These are phyloP conservation scores for Kurtzmaniella natalensis DNA, from an alignment of 1,139 yeast species.

Conservation along the genomic window DNA sequence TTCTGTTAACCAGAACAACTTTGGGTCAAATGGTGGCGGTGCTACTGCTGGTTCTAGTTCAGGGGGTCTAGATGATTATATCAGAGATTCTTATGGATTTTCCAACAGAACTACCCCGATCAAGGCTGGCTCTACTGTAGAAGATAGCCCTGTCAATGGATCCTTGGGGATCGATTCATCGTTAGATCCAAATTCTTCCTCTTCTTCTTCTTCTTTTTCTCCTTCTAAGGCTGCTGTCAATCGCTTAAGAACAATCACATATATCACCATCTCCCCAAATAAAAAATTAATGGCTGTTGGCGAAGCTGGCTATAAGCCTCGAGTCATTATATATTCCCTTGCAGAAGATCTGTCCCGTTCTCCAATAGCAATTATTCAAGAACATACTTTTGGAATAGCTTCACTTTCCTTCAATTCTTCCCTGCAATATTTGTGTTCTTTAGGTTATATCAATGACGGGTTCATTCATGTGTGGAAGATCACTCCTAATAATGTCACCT, in stretches of 20 bases:
- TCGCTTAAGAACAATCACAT: conserved; percentile 49
- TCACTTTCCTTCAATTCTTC: conserved; percentile 55
- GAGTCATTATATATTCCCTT: conserved; percentile 55
- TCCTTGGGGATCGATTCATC: background rate
- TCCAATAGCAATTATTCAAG: conserved; percentile 52
- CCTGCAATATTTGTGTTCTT: conserved; percentile 49
- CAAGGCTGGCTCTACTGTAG: conserved; percentile 6
- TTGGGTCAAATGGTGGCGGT: too few species aligned
- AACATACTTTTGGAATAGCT: conserved; percentile 62
- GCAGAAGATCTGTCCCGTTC: conserved; percentile 42
- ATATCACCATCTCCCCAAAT: conserved; percentile 54
- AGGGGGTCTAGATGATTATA: conserved; percentile 8
- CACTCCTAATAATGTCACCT: conserved; percentile 15
- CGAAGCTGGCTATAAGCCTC: conserved; percentile 62
- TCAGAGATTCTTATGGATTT: conserved; percentile 33
- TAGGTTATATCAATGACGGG: conserved; percentile 66
- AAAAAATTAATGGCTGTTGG: conserved; percentile 56
- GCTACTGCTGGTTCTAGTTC: too few species aligned
- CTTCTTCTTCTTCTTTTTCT: conserved; percentile 10
- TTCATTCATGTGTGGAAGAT: conserved; percentile 57
- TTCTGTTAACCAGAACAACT: conserved; percentile 13
- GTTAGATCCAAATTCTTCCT: conserved; percentile 1
- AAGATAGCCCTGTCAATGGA: background rate
- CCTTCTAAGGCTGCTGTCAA: conserved; percentile 34
- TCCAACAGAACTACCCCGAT: conserved; percentile 23